Evolutionary conservation across 225 moss, liverwort and hornwort genomes (phyloP), one percentile per base, ranked within the genome.

Genomic region (Anthoceros angustus): DNA sequence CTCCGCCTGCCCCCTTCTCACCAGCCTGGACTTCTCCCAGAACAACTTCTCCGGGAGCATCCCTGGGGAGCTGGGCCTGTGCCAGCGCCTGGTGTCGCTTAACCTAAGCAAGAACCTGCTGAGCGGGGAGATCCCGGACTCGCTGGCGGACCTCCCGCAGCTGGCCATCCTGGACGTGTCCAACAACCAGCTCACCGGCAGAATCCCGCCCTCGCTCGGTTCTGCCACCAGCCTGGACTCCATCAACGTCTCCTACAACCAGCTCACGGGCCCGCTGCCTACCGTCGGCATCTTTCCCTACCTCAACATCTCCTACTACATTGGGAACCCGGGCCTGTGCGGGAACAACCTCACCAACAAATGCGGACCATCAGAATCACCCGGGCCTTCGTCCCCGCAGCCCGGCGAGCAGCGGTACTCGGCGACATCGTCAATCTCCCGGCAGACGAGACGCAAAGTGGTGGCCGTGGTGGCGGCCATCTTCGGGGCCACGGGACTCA

Each of bases 181-280:
- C 8, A 62, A 64, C 55, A 81, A 81, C 23, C 25, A 65, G 0
- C 50, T 81, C 42, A 75, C 67, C 8, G 80, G 80, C 9, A 38
- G 67, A 10, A 61, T 81, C 5, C 80, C 80, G 0, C 65, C 72
- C 7, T 62, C 72, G 62, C 75, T 81, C 8, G 77, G 74, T 1
- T 71, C 50, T 23, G 45, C 72, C 5, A 68, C 74, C 0, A 70
- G 72, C 18, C 60, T 81, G 25, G 64, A 70, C 1, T 67, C 65
- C 6, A 75, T 77, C 40, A 81, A 81, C 23, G 77, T 81, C 18
- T 81, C 80, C 4, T 81, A 73, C 68, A 81, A 81, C 66, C 77
- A 77, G 7, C 66, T 81, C 9, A 70, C 77, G 7, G 80, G 80
- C 7, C 25, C 38, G 0, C 60, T 81, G 16, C 80, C 80, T 10